phyloP scores from a whole-genome alignment of 1,284 basidiomycete species.

The Anthracocystis walkeri region DNA sequence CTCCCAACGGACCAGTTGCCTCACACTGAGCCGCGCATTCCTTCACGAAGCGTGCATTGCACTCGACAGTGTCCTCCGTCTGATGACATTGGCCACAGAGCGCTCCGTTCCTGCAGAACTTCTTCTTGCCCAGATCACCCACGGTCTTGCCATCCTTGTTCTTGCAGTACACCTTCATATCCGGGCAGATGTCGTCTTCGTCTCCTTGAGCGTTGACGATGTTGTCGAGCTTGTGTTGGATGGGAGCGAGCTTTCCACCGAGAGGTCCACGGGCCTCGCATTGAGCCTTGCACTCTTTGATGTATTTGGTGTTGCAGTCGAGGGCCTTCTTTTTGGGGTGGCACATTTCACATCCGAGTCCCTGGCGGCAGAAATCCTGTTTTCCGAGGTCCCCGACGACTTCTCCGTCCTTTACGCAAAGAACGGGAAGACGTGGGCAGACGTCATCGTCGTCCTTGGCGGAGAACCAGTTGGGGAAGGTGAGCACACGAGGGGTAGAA shows the following conservation, averaged over 20 bases:
- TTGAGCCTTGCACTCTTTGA: constrained; percentile 37
- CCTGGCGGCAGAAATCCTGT: constrained; percentile 43
- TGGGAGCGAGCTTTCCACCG: constrained; percentile 29
- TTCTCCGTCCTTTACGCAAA: constrained; percentile 48
- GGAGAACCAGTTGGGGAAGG: constrained; percentile 51
- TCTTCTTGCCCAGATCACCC: constrained; percentile 49
- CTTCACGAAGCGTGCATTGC: constrained; percentile 43
- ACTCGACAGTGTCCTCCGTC: constrained; percentile 52
- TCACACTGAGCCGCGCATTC: constrained; percentile 55
- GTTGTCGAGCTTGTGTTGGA: constrained; percentile 1
- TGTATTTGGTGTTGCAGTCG: constrained; percentile 54
- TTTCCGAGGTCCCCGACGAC: constrained; percentile 48
- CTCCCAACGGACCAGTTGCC: constrained; percentile 51
- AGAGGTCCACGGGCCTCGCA: constrained; percentile 51
- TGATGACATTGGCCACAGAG: constrained; percentile 48
- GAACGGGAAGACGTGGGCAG: constrained; percentile 44
- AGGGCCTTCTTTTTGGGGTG: constrained; percentile 46
- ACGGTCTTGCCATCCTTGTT: constrained; percentile 49
- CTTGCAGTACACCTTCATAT: constrained; percentile 50
- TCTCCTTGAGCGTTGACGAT: constrained; percentile 20
- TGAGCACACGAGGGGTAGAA: constrained; percentile 26
- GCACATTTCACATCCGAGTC: constrained; percentile 33
- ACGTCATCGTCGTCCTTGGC: constrained; percentile 37
- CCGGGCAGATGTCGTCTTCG: constrained; percentile 52
- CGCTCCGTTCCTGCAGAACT: constrained; percentile 46